Evolutionary conservation across 208 protist species (phyloP).

Genomic region (Acanthamoeba polyphaga): DNA sequence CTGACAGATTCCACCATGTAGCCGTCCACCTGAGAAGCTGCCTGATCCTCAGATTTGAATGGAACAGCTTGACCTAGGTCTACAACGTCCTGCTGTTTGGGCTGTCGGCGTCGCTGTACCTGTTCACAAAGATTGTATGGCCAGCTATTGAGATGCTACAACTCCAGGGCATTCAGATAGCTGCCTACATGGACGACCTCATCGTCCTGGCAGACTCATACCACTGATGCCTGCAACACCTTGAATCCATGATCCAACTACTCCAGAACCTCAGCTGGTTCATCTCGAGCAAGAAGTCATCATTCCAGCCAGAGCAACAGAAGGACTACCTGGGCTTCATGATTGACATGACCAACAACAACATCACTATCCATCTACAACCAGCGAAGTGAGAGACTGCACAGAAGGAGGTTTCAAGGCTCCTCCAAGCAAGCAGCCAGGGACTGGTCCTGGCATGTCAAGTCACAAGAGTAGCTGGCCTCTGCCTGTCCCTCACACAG

Average conservation of each 20-base stretch:
- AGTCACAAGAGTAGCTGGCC: not conserved
- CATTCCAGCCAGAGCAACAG: not conserved
- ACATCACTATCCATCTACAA: not conserved
- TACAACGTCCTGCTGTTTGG: not conserved
- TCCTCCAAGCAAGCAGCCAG: not conserved
- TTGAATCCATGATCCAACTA: not conserved
- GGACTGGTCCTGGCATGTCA: not conserved
- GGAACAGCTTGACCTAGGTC: not conserved
- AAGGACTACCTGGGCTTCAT: conserved; percentile 18
- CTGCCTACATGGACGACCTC: not conserved
- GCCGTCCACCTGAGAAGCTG: not conserved
- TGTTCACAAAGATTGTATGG: not conserved
- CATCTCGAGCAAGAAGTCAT: not conserved
- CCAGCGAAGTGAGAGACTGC: not conserved
- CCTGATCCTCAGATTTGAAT: not conserved
- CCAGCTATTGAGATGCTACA: not conserved
- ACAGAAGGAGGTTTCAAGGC: not conserved
- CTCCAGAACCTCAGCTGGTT: not conserved
- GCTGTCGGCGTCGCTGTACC: not conserved
- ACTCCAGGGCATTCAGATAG: not conserved
- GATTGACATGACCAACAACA: not conserved
- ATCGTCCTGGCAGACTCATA: not conserved
- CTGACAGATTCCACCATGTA: not conserved
- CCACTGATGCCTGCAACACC: not conserved
- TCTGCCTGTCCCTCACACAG: not conserved